Base-by-base conservation (phyloP, 371 early-diverging fungal genomes). In the Parasitella parasitica region DNA sequence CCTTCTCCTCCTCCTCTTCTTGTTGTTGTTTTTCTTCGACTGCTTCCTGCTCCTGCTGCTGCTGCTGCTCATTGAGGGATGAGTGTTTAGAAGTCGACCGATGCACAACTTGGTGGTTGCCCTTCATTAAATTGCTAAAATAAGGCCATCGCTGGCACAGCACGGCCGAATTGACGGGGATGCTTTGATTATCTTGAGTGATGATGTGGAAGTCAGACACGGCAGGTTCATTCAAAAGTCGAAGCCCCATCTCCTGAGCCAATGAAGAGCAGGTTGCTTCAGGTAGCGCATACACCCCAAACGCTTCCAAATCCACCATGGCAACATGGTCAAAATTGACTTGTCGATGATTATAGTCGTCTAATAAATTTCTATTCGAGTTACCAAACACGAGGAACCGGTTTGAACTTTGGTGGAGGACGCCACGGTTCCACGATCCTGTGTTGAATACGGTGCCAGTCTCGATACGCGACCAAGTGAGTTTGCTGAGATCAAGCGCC, bases 361-460 rank as follows among this genome's bases (percentile, higher is more conserved):
- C 86, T 6, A 85, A 76, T 48, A 92, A 72, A 30, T 75, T 85
- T 16, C 93, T 81, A 15, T 80, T 77, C 30, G 81, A 80, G 63
- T 93, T 81, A 26, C 93, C 93, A 76, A 93, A 89, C 16, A 92
- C 84, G 9, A 90, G 60, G 61, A 86, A 86, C 24, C 84, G 80
- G 49, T 91, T 90, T n/a, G 80, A 75, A 16, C 66, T 65, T 30
- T 82, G 81, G 49, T 87, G 81, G 5, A 93, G 70, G 1, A 89
- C 72, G 18, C 90, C 90, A 56, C 89, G 83, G 71, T 91, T 93
- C 93, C 93, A 93, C 22, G 90, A 89, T 18, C 91, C 91, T 15
- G 82, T 69, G 38, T 69, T 73, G 59, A 90, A 86, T 26, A 84
- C 77, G 0, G 84, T 75, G 2, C 90, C 91, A 36, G 90, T 89